Conservation (phyloP, 2,329 filamentous ascomycete genomes). For the Coniochaeta hoffmannii region DNA sequence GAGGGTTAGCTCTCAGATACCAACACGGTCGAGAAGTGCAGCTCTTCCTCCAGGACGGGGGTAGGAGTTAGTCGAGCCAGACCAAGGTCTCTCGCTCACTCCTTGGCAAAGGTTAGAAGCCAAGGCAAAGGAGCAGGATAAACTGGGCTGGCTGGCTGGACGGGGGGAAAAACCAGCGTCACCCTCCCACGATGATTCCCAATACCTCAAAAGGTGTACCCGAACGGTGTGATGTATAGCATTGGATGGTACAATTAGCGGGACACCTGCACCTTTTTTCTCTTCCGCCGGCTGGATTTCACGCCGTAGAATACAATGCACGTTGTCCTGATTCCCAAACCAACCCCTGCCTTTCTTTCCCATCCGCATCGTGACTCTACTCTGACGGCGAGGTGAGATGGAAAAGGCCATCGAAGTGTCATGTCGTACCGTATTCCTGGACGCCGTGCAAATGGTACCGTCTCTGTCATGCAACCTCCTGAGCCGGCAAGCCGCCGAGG, state of each 20-base stretch:
- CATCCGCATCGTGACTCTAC: not conserved
- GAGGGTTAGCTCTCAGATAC: slow-evolving; percentile 4
- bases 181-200: not conserved
- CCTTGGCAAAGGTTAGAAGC: not conserved
- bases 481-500: not conserved
- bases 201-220: not conserved
- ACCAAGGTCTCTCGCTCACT: not conserved
- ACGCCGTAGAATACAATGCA: slow-evolving; percentile 2
- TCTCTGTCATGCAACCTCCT: not conserved
- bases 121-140: not conserved
- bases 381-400: not conserved
- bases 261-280: not conserved
- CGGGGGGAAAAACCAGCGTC: not conserved
- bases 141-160: not conserved
- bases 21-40: not conserved
- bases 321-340: not conserved
- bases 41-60: not conserved
- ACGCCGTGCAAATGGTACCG: not conserved
- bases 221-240: not conserved
- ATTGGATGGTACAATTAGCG: not conserved
- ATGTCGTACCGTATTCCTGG: not conserved
- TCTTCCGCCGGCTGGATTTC: not conserved
- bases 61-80: not conserved
- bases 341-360: not conserved
- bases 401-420: not conserved